Percentiles rank a stretch among this genome's conserved stretches.
phyloP scores from a whole-genome alignment of 371 early-diverging fungal species.

The Mortierella sp. region DNA sequence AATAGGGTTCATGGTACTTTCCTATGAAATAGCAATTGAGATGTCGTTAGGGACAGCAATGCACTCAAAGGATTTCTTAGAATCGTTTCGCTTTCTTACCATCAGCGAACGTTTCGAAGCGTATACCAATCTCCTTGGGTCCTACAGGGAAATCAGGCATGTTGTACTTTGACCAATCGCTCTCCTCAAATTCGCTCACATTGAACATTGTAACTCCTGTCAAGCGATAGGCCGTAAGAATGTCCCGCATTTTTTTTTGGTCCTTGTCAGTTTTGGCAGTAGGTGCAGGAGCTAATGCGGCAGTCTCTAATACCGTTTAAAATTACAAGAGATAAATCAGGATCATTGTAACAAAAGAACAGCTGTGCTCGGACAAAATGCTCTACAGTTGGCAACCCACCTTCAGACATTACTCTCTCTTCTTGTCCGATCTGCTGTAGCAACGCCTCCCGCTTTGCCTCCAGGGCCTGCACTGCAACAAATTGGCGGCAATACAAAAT shows the following conservation, averaged over 20 bases:
- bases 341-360: neutral
- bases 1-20: constrained; percentile 48
- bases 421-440: constrained; percentile 35
- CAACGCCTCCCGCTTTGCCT: constrained; percentile 30
- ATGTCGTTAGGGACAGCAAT: neutral
- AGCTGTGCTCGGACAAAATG: neutral
- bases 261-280: constrained; percentile 19
- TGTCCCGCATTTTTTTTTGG: constrained; percentile 41
- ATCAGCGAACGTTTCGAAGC: constrained; percentile 46
- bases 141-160: constrained; percentile 14
- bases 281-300: neutral
- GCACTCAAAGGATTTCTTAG: neutral
- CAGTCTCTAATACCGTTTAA: constrained; percentile 4
- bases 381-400: constrained; percentile 2
- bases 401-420: constrained; percentile 26
- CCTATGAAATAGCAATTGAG: constrained; percentile 13
- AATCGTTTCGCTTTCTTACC: constrained; percentile 16
- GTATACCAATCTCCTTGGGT: constrained; percentile 39
- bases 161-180: constrained; percentile 11
- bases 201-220: constrained; percentile 49
- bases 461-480: constrained; percentile 28
- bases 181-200: constrained; percentile 24
- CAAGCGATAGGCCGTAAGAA: constrained; percentile 44
- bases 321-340: neutral
- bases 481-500: constrained; percentile 4